Conservation (phyloP, 306 rosid genomes). For the Delonix regia region DNA sequence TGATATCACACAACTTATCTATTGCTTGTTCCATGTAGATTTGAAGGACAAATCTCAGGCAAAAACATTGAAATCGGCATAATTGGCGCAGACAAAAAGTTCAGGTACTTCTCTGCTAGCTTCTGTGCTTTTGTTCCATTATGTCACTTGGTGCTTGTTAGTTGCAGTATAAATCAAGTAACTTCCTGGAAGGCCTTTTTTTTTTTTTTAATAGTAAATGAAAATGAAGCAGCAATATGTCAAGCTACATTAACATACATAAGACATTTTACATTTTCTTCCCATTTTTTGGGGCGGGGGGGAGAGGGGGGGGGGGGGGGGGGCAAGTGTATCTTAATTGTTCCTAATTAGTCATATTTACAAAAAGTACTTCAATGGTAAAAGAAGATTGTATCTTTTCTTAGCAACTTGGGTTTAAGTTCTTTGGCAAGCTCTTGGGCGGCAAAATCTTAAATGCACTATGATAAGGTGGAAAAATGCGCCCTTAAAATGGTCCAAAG, state of each 20-base stretch:
- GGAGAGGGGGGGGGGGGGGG: too few relatives aligned
- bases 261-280: background rate
- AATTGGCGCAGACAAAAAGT: slow-evolving; percentile 72
- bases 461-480: background rate
- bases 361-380: too few relatives aligned
- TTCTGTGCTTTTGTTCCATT: background rate
- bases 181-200: too few relatives aligned
- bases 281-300: background rate
- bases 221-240: background rate
- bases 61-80: slow-evolving; percentile 95
- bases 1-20: background rate
- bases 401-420: too few relatives aligned
- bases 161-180: background rate
- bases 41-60: slow-evolving; percentile 87
- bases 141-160: background rate
- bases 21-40: slow-evolving; percentile 40
- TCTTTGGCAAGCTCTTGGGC: too few relatives aligned
- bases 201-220: too few relatives aligned
- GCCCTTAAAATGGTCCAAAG: background rate
- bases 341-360: background rate
- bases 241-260: background rate
- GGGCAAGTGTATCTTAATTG: background rate
- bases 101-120: slow-evolving; percentile 48
- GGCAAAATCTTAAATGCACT: background rate
- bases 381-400: too few relatives aligned